A percentile compares a stretch with the other conserved stretches of the same genome.
Conservation (phyloP, 2,329 filamentous ascomycete species). For the Juglanconis sp. region DNA sequence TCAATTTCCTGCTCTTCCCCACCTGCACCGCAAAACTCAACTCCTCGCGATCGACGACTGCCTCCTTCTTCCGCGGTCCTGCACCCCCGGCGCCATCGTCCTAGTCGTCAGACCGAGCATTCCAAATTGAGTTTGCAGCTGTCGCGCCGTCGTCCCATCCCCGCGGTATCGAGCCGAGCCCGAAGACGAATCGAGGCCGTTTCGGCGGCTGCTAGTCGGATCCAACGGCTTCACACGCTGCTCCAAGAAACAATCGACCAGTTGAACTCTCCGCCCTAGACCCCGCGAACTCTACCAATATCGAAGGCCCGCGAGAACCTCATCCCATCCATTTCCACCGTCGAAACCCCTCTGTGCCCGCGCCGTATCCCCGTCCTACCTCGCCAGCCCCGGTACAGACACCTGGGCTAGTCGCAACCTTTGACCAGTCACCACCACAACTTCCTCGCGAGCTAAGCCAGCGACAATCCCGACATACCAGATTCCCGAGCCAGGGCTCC, state of each 20-base stretch:
- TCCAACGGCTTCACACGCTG: slow-evolving; percentile 48
- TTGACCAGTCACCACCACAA: slow-evolving; percentile 10
- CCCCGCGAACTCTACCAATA: neutral
- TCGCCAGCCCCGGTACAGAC: slow-evolving; percentile 12
- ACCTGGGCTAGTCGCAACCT: slow-evolving; percentile 22
- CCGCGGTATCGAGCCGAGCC: slow-evolving; percentile 9
- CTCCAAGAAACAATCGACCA: slow-evolving; percentile 21
- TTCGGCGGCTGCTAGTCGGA: slow-evolving; percentile 37
- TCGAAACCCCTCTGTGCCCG: slow-evolving; percentile 27
- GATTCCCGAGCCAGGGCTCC: slow-evolving; percentile 20
- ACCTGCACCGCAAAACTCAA: neutral
- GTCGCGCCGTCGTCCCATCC: neutral
- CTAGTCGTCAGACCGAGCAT: neutral
- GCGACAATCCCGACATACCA: slow-evolving; percentile 19
- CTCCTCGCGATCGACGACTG: neutral
- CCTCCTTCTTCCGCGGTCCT: neutral
- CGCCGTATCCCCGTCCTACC: slow-evolving; percentile 27
- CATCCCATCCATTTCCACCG: slow-evolving; percentile 3
- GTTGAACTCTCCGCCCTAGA: slow-evolving; percentile 14
- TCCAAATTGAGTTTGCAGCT: neutral
- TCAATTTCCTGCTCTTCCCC: slow-evolving; percentile 12
- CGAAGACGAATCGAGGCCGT: slow-evolving; percentile 37
- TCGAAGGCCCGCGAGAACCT: slow-evolving; percentile 4
- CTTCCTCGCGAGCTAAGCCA: neutral
- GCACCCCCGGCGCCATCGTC: neutral